A percentile compares a stretch with the other conserved stretches of the same genome.
phyloP scores from a whole-genome alignment of 2,329 filamentous ascomycete genomes.

The Trichoderma atrobrunneum region DNA sequence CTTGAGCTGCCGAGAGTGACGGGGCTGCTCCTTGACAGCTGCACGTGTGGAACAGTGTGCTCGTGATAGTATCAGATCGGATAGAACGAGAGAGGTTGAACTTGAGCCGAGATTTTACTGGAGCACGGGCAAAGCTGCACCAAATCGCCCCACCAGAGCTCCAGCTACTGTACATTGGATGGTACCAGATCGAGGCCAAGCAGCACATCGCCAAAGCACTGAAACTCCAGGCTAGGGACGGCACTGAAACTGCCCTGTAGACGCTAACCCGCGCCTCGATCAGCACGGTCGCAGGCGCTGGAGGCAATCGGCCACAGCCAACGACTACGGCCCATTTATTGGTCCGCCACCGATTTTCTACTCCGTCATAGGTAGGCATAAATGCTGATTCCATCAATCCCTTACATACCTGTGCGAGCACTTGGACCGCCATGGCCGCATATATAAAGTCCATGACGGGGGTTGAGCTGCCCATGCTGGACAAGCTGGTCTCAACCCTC shows the following conservation, averaged over 20 bases:
- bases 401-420: neutral
- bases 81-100: neutral
- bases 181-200: neutral
- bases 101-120: neutral
- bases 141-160: neutral
- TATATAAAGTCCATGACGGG: constrained; percentile 15
- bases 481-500: neutral
- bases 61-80: neutral
- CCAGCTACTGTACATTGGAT: neutral
- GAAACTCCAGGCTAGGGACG: neutral
- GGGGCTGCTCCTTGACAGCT: neutral
- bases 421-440: constrained; percentile 1
- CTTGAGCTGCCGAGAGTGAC: neutral
- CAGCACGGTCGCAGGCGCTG: neutral
- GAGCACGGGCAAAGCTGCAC: neutral
- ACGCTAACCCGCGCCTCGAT: constrained; percentile 11
- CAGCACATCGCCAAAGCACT: neutral
- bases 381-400: neutral
- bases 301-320: neutral
- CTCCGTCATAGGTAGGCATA: neutral
- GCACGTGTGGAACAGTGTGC: neutral
- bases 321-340: constrained; percentile 1
- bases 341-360: neutral
- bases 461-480: neutral
- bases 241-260: neutral